Evolutionary conservation across 768 basidiomycete genomes (phyloP), one percentile per base, ranked within the genome.

Genomic region (Scleroderma citrinum): DNA sequence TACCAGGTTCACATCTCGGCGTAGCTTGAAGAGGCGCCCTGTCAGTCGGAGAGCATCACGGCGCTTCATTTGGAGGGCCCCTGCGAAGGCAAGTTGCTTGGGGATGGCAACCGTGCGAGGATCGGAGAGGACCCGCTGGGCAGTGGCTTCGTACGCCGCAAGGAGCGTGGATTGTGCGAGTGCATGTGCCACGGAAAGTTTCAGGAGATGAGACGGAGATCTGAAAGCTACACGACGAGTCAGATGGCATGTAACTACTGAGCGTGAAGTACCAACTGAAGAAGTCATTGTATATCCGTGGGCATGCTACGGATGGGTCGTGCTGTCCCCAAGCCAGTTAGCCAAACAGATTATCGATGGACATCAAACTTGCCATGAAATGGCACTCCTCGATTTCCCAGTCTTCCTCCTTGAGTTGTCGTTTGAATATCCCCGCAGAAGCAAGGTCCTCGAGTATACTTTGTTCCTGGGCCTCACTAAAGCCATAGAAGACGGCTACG

Each of bases 341-440:
- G 51, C n/a, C 49, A 37, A 20, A 49, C 19, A 44, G 30, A 24
- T 32, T 41, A 26, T n/a, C 14, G 31, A 35, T 38, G 24, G 30
- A 37, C 44, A 43, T 21, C n/a, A 20, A 11, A 75, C 81, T 24
- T 61, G 92, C 91, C 11, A 79, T 75, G 68, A 83, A 96, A 71
- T 96, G 93, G 56, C 87, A 95, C 59, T 92, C 86, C 64, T 97
- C 94, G 17, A 94, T 74, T 61, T 96, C 92, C 93, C 93, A 94
- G 54, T 85, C 78, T 10, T 76, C 78, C 61, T 89, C 80, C 7
- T 65, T 64, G 35, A 86, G 70, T 45, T 72, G 73, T 37, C 85
- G 68, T 47, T 76, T 78, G 72, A 91, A 71, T 1, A 83, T 74
- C 2, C 85, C 84, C 0, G 88, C 90, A 34, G 72, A 76, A 5